Conservation (phyloP, 768 basidiomycete genomes). For the Galerina marginata region DNA sequence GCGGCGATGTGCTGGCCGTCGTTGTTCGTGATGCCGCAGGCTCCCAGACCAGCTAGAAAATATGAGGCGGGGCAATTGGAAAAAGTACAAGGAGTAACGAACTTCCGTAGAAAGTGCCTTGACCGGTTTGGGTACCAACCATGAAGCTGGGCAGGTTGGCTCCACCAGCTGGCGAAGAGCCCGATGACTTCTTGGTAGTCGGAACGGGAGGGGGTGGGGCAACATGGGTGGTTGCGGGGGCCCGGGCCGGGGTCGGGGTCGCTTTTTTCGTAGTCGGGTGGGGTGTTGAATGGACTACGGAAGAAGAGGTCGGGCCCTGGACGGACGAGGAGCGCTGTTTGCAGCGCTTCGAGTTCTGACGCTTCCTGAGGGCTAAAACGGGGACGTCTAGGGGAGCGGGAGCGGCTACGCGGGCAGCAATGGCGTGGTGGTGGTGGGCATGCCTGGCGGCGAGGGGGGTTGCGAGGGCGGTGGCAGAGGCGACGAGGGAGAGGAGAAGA, state of each 20-base stretch:
- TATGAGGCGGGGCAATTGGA: slow-evolving; percentile 5
- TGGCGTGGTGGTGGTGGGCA: slow-evolving; percentile 44
- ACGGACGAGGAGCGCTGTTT: slow-evolving; percentile 37
- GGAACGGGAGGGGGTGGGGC: slow-evolving; percentile 7
- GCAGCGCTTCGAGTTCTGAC: slow-evolving; percentile 41
- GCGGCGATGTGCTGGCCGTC: slow-evolving; percentile 62
- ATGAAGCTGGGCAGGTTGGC: slow-evolving; percentile 45
- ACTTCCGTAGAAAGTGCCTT: slow-evolving; percentile 63
- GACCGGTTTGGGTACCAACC: slow-evolving; percentile 53
- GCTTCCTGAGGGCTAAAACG: slow-evolving; percentile 29
- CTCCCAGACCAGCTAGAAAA: slow-evolving; percentile 58
- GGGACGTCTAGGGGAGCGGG: slow-evolving; percentile 33
- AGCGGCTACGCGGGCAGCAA: slow-evolving; percentile 49
- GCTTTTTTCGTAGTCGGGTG: slow-evolving; percentile 21
- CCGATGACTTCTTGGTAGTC: slow-evolving; percentile 25
- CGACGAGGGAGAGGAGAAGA: slow-evolving; percentile 49
- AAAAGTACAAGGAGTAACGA: slow-evolving; percentile 20
- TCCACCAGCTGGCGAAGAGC: slow-evolving; percentile 19
- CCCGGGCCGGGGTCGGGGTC: slow-evolving; percentile 23
- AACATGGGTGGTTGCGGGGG: slow-evolving; percentile 19
- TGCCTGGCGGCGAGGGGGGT: slow-evolving; percentile 45
- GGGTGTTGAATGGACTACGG: slow-evolving; percentile 9
- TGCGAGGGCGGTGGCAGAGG: slow-evolving; percentile 41
- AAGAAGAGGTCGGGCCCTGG: slow-evolving; percentile 17
- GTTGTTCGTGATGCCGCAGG: slow-evolving; percentile 64